Evolutionary conservation across 2,329 filamentous ascomycete species (phyloP), one percentile per base, ranked within the genome.

Genomic region (Eurotiales sp.): DNA sequence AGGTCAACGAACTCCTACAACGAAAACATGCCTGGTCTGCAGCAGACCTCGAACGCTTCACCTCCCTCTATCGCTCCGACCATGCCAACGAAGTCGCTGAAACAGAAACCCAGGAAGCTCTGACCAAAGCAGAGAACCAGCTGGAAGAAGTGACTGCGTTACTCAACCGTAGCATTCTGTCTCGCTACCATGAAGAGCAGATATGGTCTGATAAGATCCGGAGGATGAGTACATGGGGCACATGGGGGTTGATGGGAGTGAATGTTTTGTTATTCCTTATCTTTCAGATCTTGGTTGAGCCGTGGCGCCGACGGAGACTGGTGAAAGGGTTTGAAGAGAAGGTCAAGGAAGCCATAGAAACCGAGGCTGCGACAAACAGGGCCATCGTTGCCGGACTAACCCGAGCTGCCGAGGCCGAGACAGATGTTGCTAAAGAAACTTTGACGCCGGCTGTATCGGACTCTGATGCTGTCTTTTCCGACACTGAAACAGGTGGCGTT

Each of bases 151-250:
- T 90, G 1, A 82, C 85, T 50, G 82, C 84, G 47, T 81, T 85
- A 61, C 75, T 99, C 49, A 92, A 87, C 65, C 84, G 86, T 55
- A 84, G 86, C 46, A 96, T 97, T 61, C 76, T 96, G 46, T 87
- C 87, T 55, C 83, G 95, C 55, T 99, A 99, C 71, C 93, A 99
- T 69, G 93, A 99, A 73, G 93, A 99, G 75, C 93, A 99, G 74
- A 95, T 99, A 51, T 99, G 93, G 93, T 95, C 89, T 65, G 93
- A 99, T 68, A 92, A 95, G 61, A 99, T 99, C 66, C 81, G 93
- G 30, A 80, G 93, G 58, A 96, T 96, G 78, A 93, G 88, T 67
- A 99, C 93, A 0, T 99, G 93, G 93, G 92, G 95, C 30, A 99
- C 93, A 0, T 97, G 95, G 84, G 93, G 92, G 0, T 75, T 99